Conservation (phyloP, 352 stramenopile species). For the Lagenidium giganteum region DNA sequence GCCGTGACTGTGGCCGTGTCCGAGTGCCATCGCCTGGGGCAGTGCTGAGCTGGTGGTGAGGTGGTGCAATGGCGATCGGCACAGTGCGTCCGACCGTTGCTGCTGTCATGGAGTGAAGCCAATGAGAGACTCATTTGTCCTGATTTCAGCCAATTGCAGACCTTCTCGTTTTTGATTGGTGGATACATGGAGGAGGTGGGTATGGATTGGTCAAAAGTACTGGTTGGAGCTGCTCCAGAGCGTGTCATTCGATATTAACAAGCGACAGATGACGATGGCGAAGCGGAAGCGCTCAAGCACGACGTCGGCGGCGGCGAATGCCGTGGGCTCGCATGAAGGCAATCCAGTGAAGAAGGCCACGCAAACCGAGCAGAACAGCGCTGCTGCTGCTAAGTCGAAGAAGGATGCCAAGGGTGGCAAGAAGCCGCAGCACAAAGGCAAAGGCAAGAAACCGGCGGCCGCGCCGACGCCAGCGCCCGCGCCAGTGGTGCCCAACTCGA, state of each 20-base stretch:
- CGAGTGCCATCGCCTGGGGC: neutral
- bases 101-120: too few species aligned
- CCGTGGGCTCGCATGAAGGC: too few species aligned
- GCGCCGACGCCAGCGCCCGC: constrained; percentile 21
- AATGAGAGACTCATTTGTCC: too few species aligned
- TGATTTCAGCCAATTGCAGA: too few species aligned
- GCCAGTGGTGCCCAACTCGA: constrained; percentile 38
- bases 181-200: too few species aligned
- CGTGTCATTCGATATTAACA: neutral
- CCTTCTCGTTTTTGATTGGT: too few species aligned
- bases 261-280: neutral
- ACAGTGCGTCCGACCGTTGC: too few species aligned
- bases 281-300: constrained; percentile 18
- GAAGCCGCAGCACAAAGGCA: constrained; percentile 6
- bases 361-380: constrained; percentile 3
- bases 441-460: constrained; percentile 3
- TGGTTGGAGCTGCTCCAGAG: neutral
- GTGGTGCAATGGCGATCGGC: neutral
- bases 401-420: neutral
- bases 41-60: neutral
- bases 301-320: neutral
- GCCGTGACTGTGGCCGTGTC: constrained; percentile 18
- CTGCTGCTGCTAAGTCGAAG: constrained; percentile 1
- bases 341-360: too few species aligned
- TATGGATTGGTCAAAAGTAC: too few species aligned